Evolutionary conservation across 768 basidiomycete genomes (phyloP).

Genomic region (Boletus insuetus): DNA sequence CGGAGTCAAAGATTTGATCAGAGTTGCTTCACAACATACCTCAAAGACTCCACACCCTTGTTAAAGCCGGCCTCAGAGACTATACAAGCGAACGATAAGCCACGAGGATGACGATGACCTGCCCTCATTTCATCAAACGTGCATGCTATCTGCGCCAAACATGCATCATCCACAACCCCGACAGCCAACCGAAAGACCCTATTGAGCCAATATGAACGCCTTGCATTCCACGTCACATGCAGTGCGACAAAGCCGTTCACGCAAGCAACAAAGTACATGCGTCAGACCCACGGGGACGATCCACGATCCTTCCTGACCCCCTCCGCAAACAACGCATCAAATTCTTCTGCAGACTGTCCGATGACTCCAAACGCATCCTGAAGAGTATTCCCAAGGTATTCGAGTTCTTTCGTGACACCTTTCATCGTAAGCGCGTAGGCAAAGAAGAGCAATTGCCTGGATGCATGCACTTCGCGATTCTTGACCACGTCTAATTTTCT

Average conservation of each 20-base stretch:
- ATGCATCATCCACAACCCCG: constrained; percentile 7
- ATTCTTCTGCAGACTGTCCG: constrained; percentile 75
- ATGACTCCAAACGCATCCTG: constrained; percentile 94
- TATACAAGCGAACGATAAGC: background rate
- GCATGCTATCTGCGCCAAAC: constrained; percentile 1
- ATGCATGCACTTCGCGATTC: constrained; percentile 74
- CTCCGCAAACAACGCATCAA: constrained; percentile 69
- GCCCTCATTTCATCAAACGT: constrained; percentile 3
- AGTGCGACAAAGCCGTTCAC: background rate
- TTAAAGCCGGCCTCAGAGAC: no score
- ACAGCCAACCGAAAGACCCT: background rate
- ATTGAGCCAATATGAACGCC: background rate
- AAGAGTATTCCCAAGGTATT: constrained; percentile 72
- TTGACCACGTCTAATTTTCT: constrained; percentile 85
- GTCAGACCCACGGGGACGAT: constrained; percentile 14
- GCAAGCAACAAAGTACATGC: background rate
- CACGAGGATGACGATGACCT: constrained; percentile 4
- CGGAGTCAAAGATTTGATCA: background rate
- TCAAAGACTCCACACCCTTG: background rate
- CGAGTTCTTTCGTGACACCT: constrained; percentile 87
- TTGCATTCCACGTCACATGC: constrained; percentile 4
- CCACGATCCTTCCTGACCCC: constrained; percentile 3
- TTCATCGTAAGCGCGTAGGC: constrained; percentile 95
- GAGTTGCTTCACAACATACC: background rate
- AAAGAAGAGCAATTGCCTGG: constrained; percentile 86